Evolutionary conservation across 805 yeast genomes (phyloP).

Genomic region (Candida berthetii): DNA sequence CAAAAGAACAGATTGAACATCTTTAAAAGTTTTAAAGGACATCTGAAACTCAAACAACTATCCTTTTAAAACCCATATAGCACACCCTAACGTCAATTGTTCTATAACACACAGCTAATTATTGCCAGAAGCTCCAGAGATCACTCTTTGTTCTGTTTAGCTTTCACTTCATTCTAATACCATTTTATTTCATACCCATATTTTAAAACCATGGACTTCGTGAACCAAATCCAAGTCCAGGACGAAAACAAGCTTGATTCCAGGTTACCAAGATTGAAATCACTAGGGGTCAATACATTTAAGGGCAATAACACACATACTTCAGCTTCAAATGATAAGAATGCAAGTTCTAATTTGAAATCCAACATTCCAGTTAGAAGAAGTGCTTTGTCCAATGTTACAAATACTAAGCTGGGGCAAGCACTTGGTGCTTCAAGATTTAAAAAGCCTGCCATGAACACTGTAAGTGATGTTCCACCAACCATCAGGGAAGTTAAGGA

Average conservation of each 20-base stretch:
- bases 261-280: slow-evolving; percentile 1
- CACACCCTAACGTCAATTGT: no score
- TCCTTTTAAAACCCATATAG: no score
- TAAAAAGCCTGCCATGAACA: not conserved
- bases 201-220: no score
- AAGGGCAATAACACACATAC: slow-evolving; percentile 1
- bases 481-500: not conserved
- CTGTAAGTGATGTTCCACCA: not conserved
- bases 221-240: not conserved
- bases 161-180: no score
- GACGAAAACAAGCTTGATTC: not conserved
- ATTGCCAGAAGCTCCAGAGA: no score
- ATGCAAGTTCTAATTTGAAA: slow-evolving; percentile 3
- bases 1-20: no score
- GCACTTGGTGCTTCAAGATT: not conserved
- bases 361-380: slow-evolving; percentile 21
- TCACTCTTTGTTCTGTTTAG: no score
- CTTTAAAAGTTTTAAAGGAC: no score
- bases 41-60: no score
- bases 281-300: slow-evolving; percentile 16
- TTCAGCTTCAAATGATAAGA: slow-evolving; percentile 1
- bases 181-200: no score
- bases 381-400: slow-evolving; percentile 21
- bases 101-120: no score
- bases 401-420: slow-evolving; percentile 20